A percentile compares a stretch with the other conserved stretches of the same genome.
These are phyloP conservation scores for Triangularia verruculosa DNA, from an alignment of 2,329 filamentous ascomycete genomes.

Conservation along the genomic window DNA sequence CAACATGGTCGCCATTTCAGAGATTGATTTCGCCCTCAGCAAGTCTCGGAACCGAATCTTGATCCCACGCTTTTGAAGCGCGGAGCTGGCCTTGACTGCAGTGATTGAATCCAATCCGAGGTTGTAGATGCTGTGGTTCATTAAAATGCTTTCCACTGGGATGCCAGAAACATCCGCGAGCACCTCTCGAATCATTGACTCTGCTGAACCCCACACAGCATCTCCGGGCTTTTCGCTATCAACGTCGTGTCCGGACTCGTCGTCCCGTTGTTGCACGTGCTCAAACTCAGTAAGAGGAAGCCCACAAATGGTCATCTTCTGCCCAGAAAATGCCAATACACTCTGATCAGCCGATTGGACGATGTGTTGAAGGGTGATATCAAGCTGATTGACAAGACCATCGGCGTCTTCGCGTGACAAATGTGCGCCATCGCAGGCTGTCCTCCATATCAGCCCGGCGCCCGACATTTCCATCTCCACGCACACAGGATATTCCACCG, in stretches of 20 bases:
- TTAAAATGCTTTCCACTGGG: slow-evolving; percentile 54
- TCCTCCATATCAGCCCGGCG: slow-evolving; percentile 62
- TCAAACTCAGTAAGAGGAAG: slow-evolving; percentile 41
- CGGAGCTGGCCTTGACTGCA: slow-evolving; percentile 75
- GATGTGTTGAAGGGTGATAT: slow-evolving; percentile 57
- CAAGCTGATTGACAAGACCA: slow-evolving; percentile 56
- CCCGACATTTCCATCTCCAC: slow-evolving; percentile 70
- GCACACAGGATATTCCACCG: slow-evolving; percentile 78
- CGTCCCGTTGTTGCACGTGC: slow-evolving; percentile 30
- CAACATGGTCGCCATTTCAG: slow-evolving; percentile 53
- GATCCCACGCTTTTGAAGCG: slow-evolving; percentile 64
- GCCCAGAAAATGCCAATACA: slow-evolving; percentile 51
- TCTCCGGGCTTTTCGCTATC: too few species aligned
- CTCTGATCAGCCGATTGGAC: slow-evolving; percentile 46
- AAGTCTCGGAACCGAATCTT: slow-evolving; percentile 68
- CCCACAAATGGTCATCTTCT: slow-evolving; percentile 62
- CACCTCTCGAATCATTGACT: slow-evolving; percentile 43
- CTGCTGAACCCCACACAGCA: slow-evolving; percentile 35
- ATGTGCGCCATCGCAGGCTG: slow-evolving; percentile 62
- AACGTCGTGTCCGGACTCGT: too few species aligned
- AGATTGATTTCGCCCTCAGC: slow-evolving; percentile 62
- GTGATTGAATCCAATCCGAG: slow-evolving; percentile 90
- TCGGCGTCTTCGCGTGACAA: slow-evolving; percentile 46
- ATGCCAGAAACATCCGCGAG: slow-evolving; percentile 60
- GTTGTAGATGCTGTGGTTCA: slow-evolving; percentile 69